phyloP scores from a whole-genome alignment of 1,284 basidiomycete species.

The Pterula multifida region DNA sequence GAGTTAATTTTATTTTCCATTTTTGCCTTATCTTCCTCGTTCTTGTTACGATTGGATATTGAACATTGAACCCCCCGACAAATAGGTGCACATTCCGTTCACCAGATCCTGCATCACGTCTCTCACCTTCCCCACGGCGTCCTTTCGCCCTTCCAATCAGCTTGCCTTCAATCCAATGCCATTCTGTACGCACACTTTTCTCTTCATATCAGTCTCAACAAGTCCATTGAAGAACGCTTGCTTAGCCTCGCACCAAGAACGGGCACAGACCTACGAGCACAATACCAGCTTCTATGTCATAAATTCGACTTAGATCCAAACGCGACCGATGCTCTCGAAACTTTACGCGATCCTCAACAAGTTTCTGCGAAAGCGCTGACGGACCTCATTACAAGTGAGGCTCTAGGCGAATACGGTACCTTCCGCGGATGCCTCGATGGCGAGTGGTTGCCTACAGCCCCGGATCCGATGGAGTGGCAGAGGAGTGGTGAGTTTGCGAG shows the following conservation, averaged over 20 bases:
- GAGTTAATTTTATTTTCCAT: constrained; percentile 8
- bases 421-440: constrained; percentile 57
- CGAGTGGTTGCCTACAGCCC: constrained; percentile 33
- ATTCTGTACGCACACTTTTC: constrained; percentile 34
- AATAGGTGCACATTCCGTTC: constrained; percentile 65
- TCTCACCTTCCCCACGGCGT: constrained; percentile 48
- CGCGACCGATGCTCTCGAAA: constrained; percentile 31
- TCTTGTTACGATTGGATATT: no score
- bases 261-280: constrained; percentile 39
- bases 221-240: constrained; percentile 17
- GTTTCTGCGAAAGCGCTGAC: constrained; percentile 40
- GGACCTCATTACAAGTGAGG: constrained; percentile 42
- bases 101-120: constrained; percentile 61
- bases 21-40: no score
- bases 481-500: constrained; percentile 44
- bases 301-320: constrained; percentile 43
- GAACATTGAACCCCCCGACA: no score
- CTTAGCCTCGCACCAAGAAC: constrained; percentile 35
- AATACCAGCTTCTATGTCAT: constrained; percentile 49
- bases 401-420: constrained; percentile 42
- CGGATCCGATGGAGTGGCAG: constrained; percentile 58
- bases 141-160: constrained; percentile 52
- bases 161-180: constrained; percentile 60
- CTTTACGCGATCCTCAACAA: constrained; percentile 34
- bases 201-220: neutral